These are phyloP conservation scores for Viola pubescens DNA, from an alignment of 441 rosid genomes.

Conservation along the genomic window DNA sequence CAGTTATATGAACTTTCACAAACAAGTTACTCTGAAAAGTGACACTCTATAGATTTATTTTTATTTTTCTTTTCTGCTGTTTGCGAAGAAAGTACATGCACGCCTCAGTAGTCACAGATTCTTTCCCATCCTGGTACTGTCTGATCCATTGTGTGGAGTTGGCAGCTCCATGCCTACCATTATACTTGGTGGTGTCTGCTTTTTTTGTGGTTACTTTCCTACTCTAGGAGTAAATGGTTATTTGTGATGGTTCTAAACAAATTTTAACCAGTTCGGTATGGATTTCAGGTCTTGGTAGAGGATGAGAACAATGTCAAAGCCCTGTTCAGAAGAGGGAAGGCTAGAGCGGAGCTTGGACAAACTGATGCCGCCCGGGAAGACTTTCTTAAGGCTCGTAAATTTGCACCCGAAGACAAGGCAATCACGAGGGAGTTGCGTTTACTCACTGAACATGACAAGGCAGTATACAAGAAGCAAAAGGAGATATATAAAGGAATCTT, in stretches of 20 bases:
- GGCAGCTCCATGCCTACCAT: neutral
- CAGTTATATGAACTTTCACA: too few relatives aligned
- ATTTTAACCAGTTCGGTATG: too few relatives aligned
- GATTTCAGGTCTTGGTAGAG: slow-evolving; percentile 65
- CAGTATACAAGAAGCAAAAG: slow-evolving; percentile 68
- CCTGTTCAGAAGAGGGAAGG: slow-evolving; percentile 84
- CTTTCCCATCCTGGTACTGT: too few relatives aligned
- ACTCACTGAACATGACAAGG: slow-evolving; percentile 86
- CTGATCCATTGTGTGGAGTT: too few relatives aligned
- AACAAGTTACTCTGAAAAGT: too few relatives aligned
- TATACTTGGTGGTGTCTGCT: neutral
- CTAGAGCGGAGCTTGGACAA: slow-evolving; percentile 85
- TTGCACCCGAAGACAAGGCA: slow-evolving; percentile 76
- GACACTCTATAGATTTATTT: too few relatives aligned
- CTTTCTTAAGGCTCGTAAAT: slow-evolving; percentile 67
- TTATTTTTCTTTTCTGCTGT: too few relatives aligned
- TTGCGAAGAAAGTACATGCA: too few relatives aligned
- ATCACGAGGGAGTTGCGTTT: slow-evolving; percentile 60
- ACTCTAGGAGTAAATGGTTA: too few relatives aligned
- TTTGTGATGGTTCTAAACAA: neutral
- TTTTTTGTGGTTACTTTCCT: neutral
- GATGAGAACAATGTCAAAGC: slow-evolving; percentile 88
- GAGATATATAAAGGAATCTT: slow-evolving; percentile 86
- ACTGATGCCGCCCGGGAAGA: slow-evolving; percentile 85
- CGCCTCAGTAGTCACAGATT: too few relatives aligned